These are phyloP conservation scores for Drechslerella coelobrocha DNA, from an alignment of 2,329 filamentous ascomycete species.

Conservation along the genomic window DNA sequence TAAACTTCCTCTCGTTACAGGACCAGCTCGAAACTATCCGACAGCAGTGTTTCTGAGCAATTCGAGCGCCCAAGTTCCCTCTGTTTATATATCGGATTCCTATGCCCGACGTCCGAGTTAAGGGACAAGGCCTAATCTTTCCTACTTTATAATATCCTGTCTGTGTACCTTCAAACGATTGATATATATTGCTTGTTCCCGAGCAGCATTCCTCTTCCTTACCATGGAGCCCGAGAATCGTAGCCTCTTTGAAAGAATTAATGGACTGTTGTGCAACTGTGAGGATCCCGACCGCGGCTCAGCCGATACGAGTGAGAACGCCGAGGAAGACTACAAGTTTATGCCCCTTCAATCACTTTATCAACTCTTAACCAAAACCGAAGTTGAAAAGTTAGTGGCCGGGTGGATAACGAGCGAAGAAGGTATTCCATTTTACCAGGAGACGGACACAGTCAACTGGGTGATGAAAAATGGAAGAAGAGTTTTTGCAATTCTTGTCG, in stretches of 20 bases:
- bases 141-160: neutral
- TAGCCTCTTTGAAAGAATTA: constrained; percentile 3
- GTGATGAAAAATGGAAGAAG: constrained; percentile 11
- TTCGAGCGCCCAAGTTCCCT: neutral
- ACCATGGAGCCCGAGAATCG: neutral
- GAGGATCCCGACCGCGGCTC: neutral
- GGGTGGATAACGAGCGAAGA: neutral
- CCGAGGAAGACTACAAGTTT: constrained; percentile 4
- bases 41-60: neutral
- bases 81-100: too few species aligned
- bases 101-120: too few species aligned
- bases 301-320: neutral
- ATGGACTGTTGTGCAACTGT: constrained; percentile 10
- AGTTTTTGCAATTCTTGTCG: constrained; percentile 23
- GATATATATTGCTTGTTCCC: too few species aligned
- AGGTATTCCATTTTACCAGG: constrained; percentile 15
- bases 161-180: neutral
- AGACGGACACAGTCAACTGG: constrained; percentile 15
- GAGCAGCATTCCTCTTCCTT: neutral
- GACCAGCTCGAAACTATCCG: constrained; percentile 20
- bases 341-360: constrained; percentile 27
- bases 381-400: constrained; percentile 3
- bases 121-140: neutral
- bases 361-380: constrained; percentile 9
- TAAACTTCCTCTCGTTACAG: constrained; percentile 1